Conservation (phyloP, 192 early-diverging fungal genomes). For the Mortierella hygrophila region DNA sequence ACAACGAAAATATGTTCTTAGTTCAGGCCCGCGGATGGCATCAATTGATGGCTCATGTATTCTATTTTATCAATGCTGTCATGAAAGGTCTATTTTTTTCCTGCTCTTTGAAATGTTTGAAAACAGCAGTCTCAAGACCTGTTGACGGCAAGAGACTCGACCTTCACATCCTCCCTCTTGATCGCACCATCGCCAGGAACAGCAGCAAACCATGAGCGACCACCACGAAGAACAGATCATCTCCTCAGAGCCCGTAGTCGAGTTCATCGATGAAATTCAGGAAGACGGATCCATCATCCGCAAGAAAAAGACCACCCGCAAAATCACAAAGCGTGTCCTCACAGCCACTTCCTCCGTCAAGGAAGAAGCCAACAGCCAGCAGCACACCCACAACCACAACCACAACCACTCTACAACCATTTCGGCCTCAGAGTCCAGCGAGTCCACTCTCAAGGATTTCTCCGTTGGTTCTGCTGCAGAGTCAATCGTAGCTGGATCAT, state of each 20-base stretch:
- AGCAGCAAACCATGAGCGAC: constrained; percentile 20
- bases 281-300: constrained; percentile 38
- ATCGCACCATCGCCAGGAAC: constrained; percentile 2
- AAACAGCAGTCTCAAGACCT: not conserved
- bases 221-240: constrained; percentile 31
- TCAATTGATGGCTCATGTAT: too few species aligned
- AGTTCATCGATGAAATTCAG: constrained; percentile 31
- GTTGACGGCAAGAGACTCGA: not conserved
- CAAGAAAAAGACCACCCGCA: constrained; percentile 44
- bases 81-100: too few species aligned
- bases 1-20: not conserved
- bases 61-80: too few species aligned
- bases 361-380: not conserved
- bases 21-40: too few species aligned
- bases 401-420: not conserved
- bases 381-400: not conserved
- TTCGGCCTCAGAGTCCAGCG: not conserved
- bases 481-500: not conserved
- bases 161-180: not conserved
- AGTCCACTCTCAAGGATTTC: not conserved
- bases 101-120: too few species aligned
- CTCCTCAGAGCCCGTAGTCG: constrained; percentile 31
- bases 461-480: not conserved
- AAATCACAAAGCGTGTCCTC: constrained; percentile 36
- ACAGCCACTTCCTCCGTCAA: constrained; percentile 24